Evolutionary conservation across 768 basidiomycete species (phyloP), one percentile per base, ranked within the genome.

Genomic region (Trametes cingulata): DNA sequence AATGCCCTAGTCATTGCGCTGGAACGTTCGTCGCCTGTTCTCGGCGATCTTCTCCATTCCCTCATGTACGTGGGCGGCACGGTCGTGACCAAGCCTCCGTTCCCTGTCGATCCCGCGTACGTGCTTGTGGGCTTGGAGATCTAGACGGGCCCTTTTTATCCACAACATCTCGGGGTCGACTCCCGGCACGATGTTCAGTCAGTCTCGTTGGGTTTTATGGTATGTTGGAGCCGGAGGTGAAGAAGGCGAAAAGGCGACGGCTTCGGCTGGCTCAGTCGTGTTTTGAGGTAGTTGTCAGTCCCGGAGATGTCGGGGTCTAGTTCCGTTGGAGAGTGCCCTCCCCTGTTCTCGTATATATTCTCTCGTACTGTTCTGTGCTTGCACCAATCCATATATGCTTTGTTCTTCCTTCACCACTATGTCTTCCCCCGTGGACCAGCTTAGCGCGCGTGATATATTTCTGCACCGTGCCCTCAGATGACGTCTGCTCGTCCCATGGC

Each of bases 51-150:
- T 57, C 78, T 95, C 37, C 94, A 95, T 70, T 89, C 93, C 50
- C 80, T 95, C 63, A 91, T 95, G 90, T 95, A 95, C 74, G 90
- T 95, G 52, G 93, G 93, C 63, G 93, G 91, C 56, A 84, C 82
- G 50, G 88, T 95, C 53, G 86, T 95, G 52, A 90, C 91, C 54
- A 87, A 85, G 70, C 89, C 90, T 55, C 85, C 84, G 24, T 91
- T 90, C 79, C 78, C 85, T 68, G 84, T 88, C 58, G 84, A 91
- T 69, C 81, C 88, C 27, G 84, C 86, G 17, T 92, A 86, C 71
- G 83, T 95, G 36, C 85, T 95, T 46, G 89, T 95, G 55, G 93
- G 93, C 40, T 77, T 95, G 73, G 93, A 94, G 68, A 85, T 95
- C 60, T 93, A 77, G 66, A 24, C 2, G 48, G 41, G 52, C 19